Conservation (phyloP, 441 rosid species). For the Bruguiera hainesii region DNA sequence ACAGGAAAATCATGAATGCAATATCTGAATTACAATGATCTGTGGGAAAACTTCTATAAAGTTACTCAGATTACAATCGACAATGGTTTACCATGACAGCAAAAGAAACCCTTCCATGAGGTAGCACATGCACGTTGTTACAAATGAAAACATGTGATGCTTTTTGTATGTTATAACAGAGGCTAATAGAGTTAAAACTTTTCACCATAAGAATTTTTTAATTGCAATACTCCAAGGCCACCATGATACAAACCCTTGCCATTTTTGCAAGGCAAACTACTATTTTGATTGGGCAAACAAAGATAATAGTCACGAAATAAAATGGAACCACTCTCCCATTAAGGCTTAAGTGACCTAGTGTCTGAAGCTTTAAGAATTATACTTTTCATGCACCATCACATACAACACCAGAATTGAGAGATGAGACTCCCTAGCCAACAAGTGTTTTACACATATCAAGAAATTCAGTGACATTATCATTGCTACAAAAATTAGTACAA, state of each 20-base stretch:
- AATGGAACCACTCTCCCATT: neutral
- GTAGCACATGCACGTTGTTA: neutral
- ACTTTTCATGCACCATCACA: too few species aligned
- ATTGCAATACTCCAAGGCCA: constrained; percentile 3
- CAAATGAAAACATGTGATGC: neutral
- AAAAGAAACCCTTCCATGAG: neutral
- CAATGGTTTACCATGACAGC: neutral
- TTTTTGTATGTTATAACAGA: neutral
- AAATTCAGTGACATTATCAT: neutral
- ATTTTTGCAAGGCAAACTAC: neutral
- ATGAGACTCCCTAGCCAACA: too few species aligned
- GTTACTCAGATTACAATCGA: neutral
- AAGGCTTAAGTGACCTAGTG: neutral
- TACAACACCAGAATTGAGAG: too few species aligned
- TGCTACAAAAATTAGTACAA: neutral
- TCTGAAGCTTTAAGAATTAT: neutral
- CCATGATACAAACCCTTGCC: neutral
- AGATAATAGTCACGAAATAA: constrained; percentile 1
- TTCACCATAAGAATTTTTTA: neutral
- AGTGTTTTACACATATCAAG: neutral
- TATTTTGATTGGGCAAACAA: neutral
- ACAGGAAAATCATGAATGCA: too few species aligned
- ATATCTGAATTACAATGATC: too few species aligned
- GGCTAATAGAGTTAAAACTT: too few species aligned
- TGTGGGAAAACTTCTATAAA: neutral